Base-by-base conservation (phyloP, 305 asterid genomes). In the Rubia tinctorum region DNA sequence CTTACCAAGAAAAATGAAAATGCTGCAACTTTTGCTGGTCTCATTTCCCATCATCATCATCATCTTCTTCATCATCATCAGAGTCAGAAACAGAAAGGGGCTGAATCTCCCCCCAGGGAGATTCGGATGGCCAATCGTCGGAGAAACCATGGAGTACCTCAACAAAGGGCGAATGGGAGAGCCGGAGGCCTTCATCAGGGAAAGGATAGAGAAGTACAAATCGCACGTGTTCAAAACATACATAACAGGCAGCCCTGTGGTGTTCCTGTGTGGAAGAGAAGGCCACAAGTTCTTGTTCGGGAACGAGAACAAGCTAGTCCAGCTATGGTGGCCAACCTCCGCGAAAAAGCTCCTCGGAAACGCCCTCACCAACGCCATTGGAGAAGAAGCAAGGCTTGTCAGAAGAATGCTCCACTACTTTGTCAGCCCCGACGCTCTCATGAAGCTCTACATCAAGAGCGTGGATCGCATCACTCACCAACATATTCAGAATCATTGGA, bases 291-390 rank as follows among this genome's bases (percentile, higher is more conserved):
- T 76, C 44, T 34, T 76, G 60, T 76, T 71, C 11, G 70, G 72
- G 13, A 76, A 76, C 7, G 76, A 76, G 49, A 76, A 76, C 76
- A 71, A 76, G 72, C 34, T 76, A 13, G 76, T 76, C 34, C 76
- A 76, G 4, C 79, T 80, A 1, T 88, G 96, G 94, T 92, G 96
- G 96, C 98, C 96, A 0, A 55, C 80, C 49, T 87, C 94, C 0
- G 86, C 86, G 12, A 82, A 81, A 53, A 77, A 78, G 64, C 79
- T 92, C 73, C 91, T 90, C 0, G 89, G 92, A 12, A 75, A 76
- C 18, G 84, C 96, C 66, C 60, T 89, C 22, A 74, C 86, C 1
- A 85, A 87, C 0, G 74, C 73, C 42, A 75, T 71, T 0, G 91
- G 96, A 0, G 87, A 80, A 0, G 89, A 88, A 68, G 93, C 88